phyloP scores from a whole-genome alignment of 78 protist species.

The Dictyostelium brefeldianum region DNA sequence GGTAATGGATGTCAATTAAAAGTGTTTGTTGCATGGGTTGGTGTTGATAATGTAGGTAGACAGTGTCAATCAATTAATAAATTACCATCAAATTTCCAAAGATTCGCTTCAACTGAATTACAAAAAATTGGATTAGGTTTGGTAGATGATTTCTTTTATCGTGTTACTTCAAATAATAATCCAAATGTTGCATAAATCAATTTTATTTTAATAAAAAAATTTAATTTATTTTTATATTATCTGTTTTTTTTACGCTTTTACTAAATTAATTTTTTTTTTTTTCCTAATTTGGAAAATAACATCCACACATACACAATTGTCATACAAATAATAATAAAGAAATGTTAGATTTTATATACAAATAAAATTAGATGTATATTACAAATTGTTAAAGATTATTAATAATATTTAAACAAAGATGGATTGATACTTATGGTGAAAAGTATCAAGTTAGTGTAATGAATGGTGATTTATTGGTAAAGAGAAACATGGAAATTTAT shows the following conservation, averaged over 20 bases:
- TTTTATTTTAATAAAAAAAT: neutral
- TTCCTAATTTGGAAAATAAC: too few relatives aligned
- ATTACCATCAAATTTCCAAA: constrained; percentile 48
- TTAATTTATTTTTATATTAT: neutral
- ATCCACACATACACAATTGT: neutral
- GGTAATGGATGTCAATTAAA: constrained; percentile 41
- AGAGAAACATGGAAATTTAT: too few relatives aligned
- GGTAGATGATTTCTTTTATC: constrained; percentile 27
- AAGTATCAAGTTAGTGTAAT: too few relatives aligned
- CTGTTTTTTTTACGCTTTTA: too few relatives aligned
- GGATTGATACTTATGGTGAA: too few relatives aligned
- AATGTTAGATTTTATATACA: too few relatives aligned
- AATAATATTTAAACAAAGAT: too few relatives aligned
- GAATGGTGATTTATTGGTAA: too few relatives aligned
- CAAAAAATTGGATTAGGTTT: constrained; percentile 46
- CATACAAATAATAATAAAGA: neutral
- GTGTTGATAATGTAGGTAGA: constrained; percentile 20
- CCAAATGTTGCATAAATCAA: constrained; percentile 7
- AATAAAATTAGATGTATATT: too few relatives aligned
- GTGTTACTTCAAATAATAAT: neutral
- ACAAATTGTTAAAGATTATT: too few relatives aligned
- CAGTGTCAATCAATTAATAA: constrained; percentile 43
- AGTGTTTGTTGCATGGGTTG: constrained; percentile 66
- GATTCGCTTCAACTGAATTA: constrained; percentile 18
- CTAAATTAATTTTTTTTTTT: too few relatives aligned